Percentiles rank a stretch among this genome's conserved stretches.
These are phyloP conservation scores for Xerocomellus amylosporus DNA, from an alignment of 768 basidiomycete species.

Conservation along the genomic window DNA sequence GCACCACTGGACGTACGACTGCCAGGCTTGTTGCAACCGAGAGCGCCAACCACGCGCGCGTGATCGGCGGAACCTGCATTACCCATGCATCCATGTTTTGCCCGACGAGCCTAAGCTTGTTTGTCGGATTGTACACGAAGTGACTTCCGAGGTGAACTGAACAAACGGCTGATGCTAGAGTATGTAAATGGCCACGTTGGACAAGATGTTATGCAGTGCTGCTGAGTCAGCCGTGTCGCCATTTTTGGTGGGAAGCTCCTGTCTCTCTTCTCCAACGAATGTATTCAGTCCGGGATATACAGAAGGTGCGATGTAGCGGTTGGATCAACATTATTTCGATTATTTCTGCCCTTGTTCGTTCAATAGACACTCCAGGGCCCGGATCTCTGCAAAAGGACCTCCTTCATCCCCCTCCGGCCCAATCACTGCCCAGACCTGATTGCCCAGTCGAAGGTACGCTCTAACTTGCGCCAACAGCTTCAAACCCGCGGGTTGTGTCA, in stretches of 20 bases:
- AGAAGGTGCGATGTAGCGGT: too few relatives aligned
- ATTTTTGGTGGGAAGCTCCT: background rate
- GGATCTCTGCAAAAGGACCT: slow-evolving; percentile 57
- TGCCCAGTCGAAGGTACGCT: slow-evolving; percentile 41
- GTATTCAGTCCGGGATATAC: background rate
- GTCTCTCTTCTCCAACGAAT: background rate
- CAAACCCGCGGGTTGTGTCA: slow-evolving; percentile 7
- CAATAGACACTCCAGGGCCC: slow-evolving; percentile 43
- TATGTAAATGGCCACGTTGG: slow-evolving; percentile 9
- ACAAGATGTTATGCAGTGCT: background rate
- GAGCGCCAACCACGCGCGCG: slow-evolving; percentile 79
- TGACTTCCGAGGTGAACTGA: background rate
- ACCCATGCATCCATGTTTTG: slow-evolving; percentile 83
- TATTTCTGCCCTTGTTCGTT: slow-evolving; percentile 5
- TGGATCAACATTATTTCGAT: background rate
- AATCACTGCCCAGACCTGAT: slow-evolving; percentile 42
- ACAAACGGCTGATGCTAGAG: background rate
- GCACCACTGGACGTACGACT: slow-evolving; percentile 59
- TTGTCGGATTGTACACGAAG: background rate
- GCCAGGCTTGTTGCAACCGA: slow-evolving; percentile 80
- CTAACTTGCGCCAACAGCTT: slow-evolving; percentile 30
- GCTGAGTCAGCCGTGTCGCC: slow-evolving; percentile 18
- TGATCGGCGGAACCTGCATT: slow-evolving; percentile 87
- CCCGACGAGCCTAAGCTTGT: slow-evolving; percentile 5
- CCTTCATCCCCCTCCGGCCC: slow-evolving; percentile 62